phyloP scores from a whole-genome alignment of 1,284 basidiomycete species.

The Leccinum angustisporum region DNA sequence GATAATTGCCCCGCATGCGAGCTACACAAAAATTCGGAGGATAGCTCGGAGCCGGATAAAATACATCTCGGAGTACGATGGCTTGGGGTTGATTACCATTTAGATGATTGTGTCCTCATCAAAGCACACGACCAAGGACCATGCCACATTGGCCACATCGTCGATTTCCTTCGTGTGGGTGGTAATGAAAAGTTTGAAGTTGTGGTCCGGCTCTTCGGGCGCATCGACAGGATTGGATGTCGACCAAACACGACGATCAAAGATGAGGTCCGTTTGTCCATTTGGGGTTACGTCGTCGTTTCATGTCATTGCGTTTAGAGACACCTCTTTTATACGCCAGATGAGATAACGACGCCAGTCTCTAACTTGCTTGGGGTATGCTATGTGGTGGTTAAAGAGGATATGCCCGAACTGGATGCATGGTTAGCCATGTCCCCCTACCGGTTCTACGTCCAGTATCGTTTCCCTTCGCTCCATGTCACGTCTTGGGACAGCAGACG shows the following conservation, averaged over 20 bases:
- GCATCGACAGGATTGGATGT: conserved; percentile 32
- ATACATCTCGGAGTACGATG: conserved; percentile 43
- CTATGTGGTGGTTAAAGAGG: conserved; percentile 43
- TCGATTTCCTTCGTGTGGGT: conserved; percentile 16
- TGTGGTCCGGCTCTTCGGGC: conserved; percentile 36
- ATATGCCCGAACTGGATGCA: conserved; percentile 36
- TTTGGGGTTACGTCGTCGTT: background rate
- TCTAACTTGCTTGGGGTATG: conserved; percentile 46
- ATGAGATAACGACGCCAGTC: conserved; percentile 36
- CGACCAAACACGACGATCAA: conserved; percentile 31
- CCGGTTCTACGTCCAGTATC: conserved; percentile 56
- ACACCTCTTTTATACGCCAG: conserved; percentile 43
- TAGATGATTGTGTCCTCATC: conserved; percentile 56
- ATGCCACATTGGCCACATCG: conserved; percentile 41
- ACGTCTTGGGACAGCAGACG: conserved; percentile 40
- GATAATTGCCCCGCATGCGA: conserved; percentile 55
- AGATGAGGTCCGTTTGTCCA: conserved; percentile 38
- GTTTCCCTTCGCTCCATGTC: conserved; percentile 43
- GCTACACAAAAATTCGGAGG: conserved; percentile 30
- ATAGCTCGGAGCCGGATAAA: conserved; percentile 26
- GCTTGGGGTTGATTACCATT: conserved; percentile 47
- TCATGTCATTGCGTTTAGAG: conserved; percentile 19
- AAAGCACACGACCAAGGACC: conserved; percentile 35
- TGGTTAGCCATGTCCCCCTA: conserved; percentile 55
- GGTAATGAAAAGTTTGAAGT: conserved; percentile 13